Conservation (phyloP, 495 filamentous ascomycete species). For the Chaetomium cochliodes region DNA sequence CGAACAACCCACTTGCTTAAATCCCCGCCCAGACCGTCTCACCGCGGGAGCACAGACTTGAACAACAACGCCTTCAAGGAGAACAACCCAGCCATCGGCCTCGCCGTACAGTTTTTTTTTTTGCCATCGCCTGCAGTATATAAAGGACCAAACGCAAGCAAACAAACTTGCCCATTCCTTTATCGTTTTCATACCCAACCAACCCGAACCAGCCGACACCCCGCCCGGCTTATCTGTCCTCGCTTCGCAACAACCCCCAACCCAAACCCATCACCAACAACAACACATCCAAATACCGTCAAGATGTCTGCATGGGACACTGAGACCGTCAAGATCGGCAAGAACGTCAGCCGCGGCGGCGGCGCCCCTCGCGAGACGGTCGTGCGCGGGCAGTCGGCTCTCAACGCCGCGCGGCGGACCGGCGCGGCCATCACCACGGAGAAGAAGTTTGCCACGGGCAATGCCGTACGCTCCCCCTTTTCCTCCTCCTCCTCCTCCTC, state of each 20-base stretch:
- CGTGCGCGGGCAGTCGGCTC: constrained; percentile 76
- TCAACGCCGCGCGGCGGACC: constrained; percentile 84
- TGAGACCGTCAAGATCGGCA: constrained; percentile 85
- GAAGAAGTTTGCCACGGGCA: constrained; percentile 83
- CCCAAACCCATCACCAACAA: background rate
- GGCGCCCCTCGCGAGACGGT: constrained; percentile 73
- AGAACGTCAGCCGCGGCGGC: constrained; percentile 65
- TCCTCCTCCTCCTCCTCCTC: background rate
- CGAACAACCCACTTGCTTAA: constrained; percentile 13
- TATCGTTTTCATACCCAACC: background rate
- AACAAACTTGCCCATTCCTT: constrained; percentile 5
- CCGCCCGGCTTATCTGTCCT: background rate
- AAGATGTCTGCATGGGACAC: constrained; percentile 72
- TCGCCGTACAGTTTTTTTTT: constrained; percentile 17
- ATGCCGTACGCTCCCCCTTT: constrained; percentile 61
- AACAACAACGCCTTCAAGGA: constrained; percentile 12
- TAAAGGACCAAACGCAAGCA: constrained; percentile 2
- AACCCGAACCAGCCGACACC: constrained; percentile 1
- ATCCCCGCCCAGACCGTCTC: constrained; percentile 22
- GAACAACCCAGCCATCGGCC: constrained; percentile 11
- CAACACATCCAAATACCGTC: constrained; percentile 19
- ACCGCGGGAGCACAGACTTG: constrained; percentile 4
- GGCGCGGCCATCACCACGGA: constrained; percentile 79
- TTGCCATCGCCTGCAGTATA: constrained; percentile 11
- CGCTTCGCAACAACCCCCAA: background rate